These are phyloP conservation scores for Amborella trichopoda DNA, from an alignment of 164 flowering plant genomes.

Conservation along the genomic window DNA sequence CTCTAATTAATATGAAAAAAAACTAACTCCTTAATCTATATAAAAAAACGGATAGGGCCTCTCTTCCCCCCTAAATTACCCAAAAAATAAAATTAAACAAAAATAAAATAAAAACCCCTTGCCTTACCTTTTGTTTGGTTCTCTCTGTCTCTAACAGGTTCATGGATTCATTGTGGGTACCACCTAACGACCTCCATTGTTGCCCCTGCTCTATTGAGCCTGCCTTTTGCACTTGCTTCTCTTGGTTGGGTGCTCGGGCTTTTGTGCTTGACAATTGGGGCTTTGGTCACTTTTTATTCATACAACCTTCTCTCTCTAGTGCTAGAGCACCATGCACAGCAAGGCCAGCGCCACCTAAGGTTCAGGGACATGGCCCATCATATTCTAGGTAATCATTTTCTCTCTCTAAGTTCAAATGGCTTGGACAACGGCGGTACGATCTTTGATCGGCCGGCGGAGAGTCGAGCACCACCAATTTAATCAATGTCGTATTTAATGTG, in stretches of 20 bases:
- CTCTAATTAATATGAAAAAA: not conserved
- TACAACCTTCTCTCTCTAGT: slow-evolving; percentile 74
- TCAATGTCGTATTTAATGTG: too few species aligned
- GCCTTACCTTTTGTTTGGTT: not conserved
- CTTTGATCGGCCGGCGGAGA: too few species aligned
- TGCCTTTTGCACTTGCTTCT: slow-evolving; percentile 66
- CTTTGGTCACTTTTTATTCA: slow-evolving; percentile 68
- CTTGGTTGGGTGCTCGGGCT: slow-evolving; percentile 77
- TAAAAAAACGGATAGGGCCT: not conserved
- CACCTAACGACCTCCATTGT: slow-evolving; percentile 90
- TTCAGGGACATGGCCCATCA: slow-evolving; percentile 85
- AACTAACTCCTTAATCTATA: not conserved
- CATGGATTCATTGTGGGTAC: slow-evolving; percentile 89
- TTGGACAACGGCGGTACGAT: not conserved
- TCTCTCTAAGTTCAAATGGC: not conserved
- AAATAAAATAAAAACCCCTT: not conserved
- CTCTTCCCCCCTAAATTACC: not conserved
- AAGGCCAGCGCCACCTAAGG: slow-evolving; percentile 65
- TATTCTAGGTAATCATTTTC: slow-evolving; percentile 41
- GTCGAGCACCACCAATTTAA: too few species aligned
- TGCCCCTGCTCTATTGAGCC: slow-evolving; percentile 71
- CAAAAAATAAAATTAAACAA: not conserved
- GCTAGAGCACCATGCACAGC: slow-evolving; percentile 66
- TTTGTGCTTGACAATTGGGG: slow-evolving; percentile 36
- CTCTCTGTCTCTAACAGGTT: slow-evolving; percentile 27